Evolutionary conservation across 2,329 filamentous ascomycete species (phyloP).

Genomic region (Arthroderma sp.): DNA sequence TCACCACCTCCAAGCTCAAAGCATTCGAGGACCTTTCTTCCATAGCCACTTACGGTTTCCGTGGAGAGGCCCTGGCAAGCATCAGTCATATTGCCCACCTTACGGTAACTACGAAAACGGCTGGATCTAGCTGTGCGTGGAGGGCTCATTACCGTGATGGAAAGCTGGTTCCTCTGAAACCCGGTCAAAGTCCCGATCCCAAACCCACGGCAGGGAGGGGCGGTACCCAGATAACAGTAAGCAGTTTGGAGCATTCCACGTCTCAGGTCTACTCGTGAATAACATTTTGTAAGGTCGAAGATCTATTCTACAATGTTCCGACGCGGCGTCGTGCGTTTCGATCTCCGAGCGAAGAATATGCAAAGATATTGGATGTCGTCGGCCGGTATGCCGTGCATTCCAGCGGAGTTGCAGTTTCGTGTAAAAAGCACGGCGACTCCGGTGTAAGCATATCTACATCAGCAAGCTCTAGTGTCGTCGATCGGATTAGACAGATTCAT

Average conservation of each 20-base stretch:
- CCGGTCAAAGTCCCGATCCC: constrained; percentile 73
- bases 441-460: constrained; percentile 70
- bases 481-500: constrained; percentile 84
- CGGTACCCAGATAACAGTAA: constrained; percentile 80
- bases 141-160: constrained; percentile 78
- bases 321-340: constrained; percentile 80
- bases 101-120: constrained; percentile 85
- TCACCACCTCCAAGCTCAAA: constrained; percentile 92
- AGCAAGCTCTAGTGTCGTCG: constrained; percentile 55
- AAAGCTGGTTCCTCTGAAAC: constrained; percentile 67
- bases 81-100: constrained; percentile 98
- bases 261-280: background rate
- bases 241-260: background rate
- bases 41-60: constrained; percentile 94
- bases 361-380: constrained; percentile 92
- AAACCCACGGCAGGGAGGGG: constrained; percentile 75
- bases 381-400: constrained; percentile 91
- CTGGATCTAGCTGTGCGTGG: constrained; percentile 78
- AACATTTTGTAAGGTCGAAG: constrained; percentile 50
- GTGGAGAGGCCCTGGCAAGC: constrained; percentile 87
- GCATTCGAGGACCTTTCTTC: constrained; percentile 81
- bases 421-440: constrained; percentile 88
- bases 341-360: constrained; percentile 85
- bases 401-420: constrained; percentile 80
- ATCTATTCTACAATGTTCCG: constrained; percentile 92